phyloP scores from a whole-genome alignment of 345 rosid genomes.

The Reutealis trisperma region DNA sequence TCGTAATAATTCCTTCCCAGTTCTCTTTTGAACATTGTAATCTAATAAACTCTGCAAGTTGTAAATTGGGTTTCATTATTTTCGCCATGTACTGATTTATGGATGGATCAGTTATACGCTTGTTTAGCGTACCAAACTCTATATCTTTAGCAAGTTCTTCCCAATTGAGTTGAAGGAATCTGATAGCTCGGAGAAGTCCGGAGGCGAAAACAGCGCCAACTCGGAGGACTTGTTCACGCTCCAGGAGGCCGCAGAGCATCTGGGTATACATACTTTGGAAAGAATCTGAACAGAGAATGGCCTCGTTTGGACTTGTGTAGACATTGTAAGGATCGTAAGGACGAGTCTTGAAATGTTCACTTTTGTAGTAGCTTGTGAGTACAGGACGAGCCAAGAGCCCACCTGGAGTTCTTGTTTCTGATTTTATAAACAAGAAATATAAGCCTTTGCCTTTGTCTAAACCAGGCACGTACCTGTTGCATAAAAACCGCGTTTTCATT shows the following conservation, averaged over 20 bases:
- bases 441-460: conserved; percentile 90
- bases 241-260: conserved; percentile 42
- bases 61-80: conserved; percentile 31
- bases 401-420: conserved; percentile 42
- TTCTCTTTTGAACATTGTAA: conserved; percentile 30
- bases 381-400: conserved; percentile 49
- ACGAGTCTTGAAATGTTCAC: conserved; percentile 42
- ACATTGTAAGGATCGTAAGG: conserved; percentile 42
- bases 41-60: conserved; percentile 31
- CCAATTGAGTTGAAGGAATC: conserved; percentile 44
- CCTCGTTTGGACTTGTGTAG: conserved; percentile 43
- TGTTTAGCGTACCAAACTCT: conserved; percentile 31
- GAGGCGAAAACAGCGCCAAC: conserved; percentile 48
- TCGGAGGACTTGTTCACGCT: conserved; percentile 38
- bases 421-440: conserved; percentile 44
- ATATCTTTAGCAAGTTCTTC: conserved; percentile 32
- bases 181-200: conserved; percentile 44
- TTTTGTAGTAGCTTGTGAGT: conserved; percentile 48
- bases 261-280: conserved; percentile 50
- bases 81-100: conserved; percentile 21
- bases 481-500: conserved; percentile 10
- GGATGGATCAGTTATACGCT: conserved; percentile 30
- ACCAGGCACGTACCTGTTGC: conserved; percentile 75
- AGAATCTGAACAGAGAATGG: conserved; percentile 44
- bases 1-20: conserved; percentile 40